phyloP scores from a whole-genome alignment of 75 land plant genomes.

The Sequoia sempervirens region DNA sequence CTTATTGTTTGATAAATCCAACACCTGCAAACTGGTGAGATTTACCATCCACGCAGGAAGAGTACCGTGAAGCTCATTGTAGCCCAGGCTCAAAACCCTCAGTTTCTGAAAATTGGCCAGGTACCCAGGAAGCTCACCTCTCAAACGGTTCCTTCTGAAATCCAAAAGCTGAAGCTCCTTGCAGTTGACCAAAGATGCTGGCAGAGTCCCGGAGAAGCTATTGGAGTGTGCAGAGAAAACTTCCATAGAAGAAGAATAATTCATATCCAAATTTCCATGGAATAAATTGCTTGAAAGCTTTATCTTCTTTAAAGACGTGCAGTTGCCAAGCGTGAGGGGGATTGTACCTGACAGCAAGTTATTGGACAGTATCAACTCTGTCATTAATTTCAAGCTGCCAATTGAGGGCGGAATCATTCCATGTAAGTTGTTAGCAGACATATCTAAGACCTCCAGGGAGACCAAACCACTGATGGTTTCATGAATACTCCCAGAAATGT shows the following conservation, averaged over 20 bases:
- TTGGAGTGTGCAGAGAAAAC: background rate
- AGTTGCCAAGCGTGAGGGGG: background rate
- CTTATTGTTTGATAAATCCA: too few species aligned
- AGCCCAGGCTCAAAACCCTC: too few species aligned
- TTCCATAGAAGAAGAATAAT: background rate
- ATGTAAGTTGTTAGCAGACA: too few species aligned
- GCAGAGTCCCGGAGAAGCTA: background rate
- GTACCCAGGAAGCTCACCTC: too few species aligned
- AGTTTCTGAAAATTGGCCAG: too few species aligned
- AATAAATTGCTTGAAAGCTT: background rate
- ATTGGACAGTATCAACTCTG: background rate
- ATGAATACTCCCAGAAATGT: background rate
- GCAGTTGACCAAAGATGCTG: too few species aligned
- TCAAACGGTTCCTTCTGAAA: too few species aligned
- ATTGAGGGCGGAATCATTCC: background rate
- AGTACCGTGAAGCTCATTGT: too few species aligned
- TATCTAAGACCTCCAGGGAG: too few species aligned
- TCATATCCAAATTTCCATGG: background rate
- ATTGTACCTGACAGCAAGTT: background rate
- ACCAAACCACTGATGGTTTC: background rate
- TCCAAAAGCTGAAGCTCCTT: too few species aligned
- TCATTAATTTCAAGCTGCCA: background rate
- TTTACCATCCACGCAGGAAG: slow-evolving; percentile 26
- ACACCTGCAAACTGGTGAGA: slow-evolving; percentile 21
- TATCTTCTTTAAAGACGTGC: background rate